Evolutionary conservation across 1,139 yeast species (phyloP).

Genomic region (Lodderomyces beijingensis): DNA sequence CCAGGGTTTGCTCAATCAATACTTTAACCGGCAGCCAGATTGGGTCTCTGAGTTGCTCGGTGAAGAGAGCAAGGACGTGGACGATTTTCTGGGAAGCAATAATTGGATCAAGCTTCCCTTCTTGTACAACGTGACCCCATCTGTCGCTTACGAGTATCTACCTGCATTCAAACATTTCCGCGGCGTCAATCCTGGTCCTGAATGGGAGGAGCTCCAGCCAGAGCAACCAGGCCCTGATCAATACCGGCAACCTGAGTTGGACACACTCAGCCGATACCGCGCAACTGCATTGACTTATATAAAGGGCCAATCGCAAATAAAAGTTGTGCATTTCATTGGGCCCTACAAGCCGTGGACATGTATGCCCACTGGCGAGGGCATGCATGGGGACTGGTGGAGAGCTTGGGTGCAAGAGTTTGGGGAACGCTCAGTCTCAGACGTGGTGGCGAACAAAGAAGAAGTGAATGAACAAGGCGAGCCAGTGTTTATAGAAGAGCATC

Average conservation of each 20-base stretch:
- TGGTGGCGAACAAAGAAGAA: constrained; percentile 6
- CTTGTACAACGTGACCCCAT: constrained; percentile 80
- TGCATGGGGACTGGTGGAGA: constrained; percentile 43
- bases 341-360: constrained; percentile 73
- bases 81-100: constrained; percentile 13
- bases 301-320: constrained; percentile 32
- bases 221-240: constrained; percentile 4
- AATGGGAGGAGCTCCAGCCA: constrained; percentile 5
- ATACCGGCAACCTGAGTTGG: constrained; percentile 9
- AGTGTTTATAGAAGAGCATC: too few species aligned
- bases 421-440: constrained; percentile 14
- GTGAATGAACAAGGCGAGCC: neutral
- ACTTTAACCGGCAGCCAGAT: constrained; percentile 51
- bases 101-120: constrained; percentile 76
- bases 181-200: constrained; percentile 12
- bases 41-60: constrained; percentile 27
- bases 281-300: constrained; percentile 24
- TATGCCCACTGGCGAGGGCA: constrained; percentile 16
- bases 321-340: constrained; percentile 80
- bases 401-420: constrained; percentile 35
- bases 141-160: constrained; percentile 72
- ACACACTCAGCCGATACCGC: constrained; percentile 19
- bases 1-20: constrained; percentile 86
- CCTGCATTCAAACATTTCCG: constrained; percentile 72
- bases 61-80: constrained; percentile 4